Evolutionary conservation across 257 asterid species (phyloP).

Genomic region (Schizonepeta tenuifolia): DNA sequence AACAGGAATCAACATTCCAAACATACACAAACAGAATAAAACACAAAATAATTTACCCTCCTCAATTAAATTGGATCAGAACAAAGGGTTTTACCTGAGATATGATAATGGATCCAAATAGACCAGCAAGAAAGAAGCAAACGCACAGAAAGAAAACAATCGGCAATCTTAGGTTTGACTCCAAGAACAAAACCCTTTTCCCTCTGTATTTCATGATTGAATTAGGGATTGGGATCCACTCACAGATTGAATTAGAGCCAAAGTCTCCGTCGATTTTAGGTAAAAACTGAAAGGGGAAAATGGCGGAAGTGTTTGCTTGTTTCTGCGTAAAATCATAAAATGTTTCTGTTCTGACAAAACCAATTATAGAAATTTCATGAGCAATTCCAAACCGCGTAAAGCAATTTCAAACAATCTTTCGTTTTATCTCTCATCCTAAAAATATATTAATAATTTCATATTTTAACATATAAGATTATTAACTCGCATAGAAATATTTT

Average conservation of each 20-base stretch:
- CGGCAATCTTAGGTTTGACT: slow-evolving; percentile 38
- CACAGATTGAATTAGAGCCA: no score
- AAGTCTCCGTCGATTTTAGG: slow-evolving; percentile 6
- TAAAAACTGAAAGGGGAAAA: neutral
- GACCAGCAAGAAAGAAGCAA: slow-evolving; percentile 58
- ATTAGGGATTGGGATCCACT: no score
- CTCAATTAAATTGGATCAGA: neutral
- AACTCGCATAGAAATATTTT: no score
- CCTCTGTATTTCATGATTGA: slow-evolving; percentile 46
- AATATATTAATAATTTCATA: no score
- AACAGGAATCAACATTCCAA: slow-evolving; percentile 24
- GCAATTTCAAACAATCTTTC: no score
- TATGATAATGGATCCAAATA: slow-evolving; percentile 52
- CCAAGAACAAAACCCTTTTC: slow-evolving; percentile 38
- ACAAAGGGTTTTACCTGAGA: slow-evolving; percentile 44
- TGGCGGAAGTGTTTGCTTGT: slow-evolving; percentile 42
- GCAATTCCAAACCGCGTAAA: no score
- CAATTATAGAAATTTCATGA: no score
- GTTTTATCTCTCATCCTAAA: no score
- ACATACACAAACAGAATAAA: neutral
- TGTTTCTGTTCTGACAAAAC: no score
- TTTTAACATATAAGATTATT: no score
- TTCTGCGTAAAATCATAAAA: neutral
- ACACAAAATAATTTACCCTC: neutral
- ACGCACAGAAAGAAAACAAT: slow-evolving; percentile 49